Percentiles rank a stretch among this genome's conserved stretches.
Conservation (phyloP, 495 filamentous ascomycete species). For the Aspergillus egyptiacus region DNA sequence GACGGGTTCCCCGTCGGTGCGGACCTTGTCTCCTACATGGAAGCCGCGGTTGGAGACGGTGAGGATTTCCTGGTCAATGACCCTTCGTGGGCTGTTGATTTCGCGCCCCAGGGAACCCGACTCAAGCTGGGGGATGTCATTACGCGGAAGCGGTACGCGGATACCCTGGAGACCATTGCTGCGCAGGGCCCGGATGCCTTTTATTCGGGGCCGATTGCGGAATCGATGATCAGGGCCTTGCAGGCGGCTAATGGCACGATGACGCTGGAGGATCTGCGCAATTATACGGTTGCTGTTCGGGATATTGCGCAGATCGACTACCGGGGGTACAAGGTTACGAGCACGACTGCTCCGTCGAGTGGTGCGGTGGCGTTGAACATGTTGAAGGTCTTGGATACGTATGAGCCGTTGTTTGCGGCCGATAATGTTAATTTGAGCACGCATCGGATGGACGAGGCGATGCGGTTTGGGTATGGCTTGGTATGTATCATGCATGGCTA, state of each 20-base stretch:
- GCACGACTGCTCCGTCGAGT: constrained; percentile 64
- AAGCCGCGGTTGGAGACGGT: constrained; percentile 28
- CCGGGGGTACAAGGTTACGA: constrained; percentile 60
- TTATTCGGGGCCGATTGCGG: constrained; percentile 66
- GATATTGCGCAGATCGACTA: constrained; percentile 62
- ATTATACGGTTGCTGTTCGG: constrained; percentile 60
- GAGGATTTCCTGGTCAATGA: constrained; percentile 64
- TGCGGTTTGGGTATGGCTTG: constrained; percentile 78
- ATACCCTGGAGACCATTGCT: constrained; percentile 71
- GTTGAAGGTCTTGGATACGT: constrained; percentile 75
- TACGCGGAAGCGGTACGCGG: constrained; percentile 69
- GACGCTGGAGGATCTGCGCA: constrained; percentile 68
- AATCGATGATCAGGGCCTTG: constrained; percentile 64
- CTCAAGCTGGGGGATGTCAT: constrained; percentile 68
- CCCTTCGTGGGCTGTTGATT: constrained; percentile 77
- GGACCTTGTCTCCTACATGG: constrained; percentile 69
- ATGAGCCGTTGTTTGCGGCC: constrained; percentile 49
- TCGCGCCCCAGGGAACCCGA: constrained; percentile 73
- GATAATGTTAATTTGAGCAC: constrained; percentile 55
- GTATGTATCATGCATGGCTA: constrained; percentile 26
- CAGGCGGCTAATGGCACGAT: constrained; percentile 68
- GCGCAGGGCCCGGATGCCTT: constrained; percentile 64
- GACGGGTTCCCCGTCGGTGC: constrained; percentile 65
- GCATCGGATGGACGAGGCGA: constrained; percentile 79
- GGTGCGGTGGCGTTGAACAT: constrained; percentile 66